Evolutionary conservation across 768 basidiomycete species (phyloP).

Genomic region (Boletus pseudopeckii): DNA sequence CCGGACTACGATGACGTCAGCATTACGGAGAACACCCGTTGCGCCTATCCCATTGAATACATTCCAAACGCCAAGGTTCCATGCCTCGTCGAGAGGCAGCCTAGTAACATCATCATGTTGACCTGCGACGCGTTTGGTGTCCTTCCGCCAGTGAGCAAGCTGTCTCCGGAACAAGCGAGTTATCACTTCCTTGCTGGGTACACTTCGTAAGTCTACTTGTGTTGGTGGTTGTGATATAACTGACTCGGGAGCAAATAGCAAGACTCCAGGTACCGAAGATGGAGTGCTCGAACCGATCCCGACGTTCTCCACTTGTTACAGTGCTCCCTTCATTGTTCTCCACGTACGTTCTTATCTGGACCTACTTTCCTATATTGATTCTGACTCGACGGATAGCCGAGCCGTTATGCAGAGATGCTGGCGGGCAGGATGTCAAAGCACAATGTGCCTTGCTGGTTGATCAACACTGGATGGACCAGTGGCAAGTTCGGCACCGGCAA

Average conservation of each 20-base stretch:
- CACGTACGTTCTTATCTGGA: slow-evolving; percentile 51
- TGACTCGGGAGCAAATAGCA: slow-evolving; percentile 43
- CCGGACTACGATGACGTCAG: slow-evolving; percentile 95
- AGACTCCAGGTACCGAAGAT: slow-evolving; percentile 99
- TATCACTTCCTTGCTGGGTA: slow-evolving; percentile 98
- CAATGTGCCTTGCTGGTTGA: slow-evolving; percentile 93
- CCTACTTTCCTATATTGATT: background rate
- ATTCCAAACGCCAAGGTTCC: slow-evolving; percentile 96
- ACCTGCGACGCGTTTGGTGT: slow-evolving; percentile 99
- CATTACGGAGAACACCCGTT: slow-evolving; percentile 99
- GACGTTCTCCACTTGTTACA: slow-evolving; percentile 99
- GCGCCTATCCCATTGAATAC: slow-evolving; percentile 97
- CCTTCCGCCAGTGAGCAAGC: slow-evolving; percentile 89
- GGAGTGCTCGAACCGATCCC: slow-evolving; percentile 98
- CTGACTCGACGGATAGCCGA: slow-evolving; percentile 49
- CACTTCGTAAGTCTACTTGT: slow-evolving; percentile 61
- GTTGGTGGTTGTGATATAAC: background rate
- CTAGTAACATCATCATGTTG: slow-evolving; percentile 93
- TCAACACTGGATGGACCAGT: slow-evolving; percentile 98
- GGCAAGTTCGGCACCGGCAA: slow-evolving; percentile 92
- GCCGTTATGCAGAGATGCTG: slow-evolving; percentile 96
- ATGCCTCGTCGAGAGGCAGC: slow-evolving; percentile 82
- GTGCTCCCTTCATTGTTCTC: slow-evolving; percentile 98
- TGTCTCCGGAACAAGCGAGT: slow-evolving; percentile 91
- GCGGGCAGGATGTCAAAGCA: slow-evolving; percentile 88